Evolutionary conservation across 2,329 filamentous ascomycete species (phyloP), one percentile per base, ranked within the genome.

Genomic region (Cryphonectria nitschkei): DNA sequence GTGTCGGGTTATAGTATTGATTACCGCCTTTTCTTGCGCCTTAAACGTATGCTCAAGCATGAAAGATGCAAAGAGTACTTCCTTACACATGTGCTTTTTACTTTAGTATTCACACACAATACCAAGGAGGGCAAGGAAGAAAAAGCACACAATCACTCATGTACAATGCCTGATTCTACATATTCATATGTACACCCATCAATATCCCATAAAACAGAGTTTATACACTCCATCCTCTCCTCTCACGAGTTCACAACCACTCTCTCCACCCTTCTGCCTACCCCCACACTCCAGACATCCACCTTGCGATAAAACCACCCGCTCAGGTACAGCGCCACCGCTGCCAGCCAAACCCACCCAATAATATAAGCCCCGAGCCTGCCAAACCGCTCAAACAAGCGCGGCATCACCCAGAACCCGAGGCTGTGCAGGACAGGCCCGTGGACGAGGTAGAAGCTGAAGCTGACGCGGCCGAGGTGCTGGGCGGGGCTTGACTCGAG

Each of bases 401-500:
- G 74, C 6, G 81, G 81, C 81, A 83, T 82, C 68, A 77, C 73
- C 76, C 76, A 78, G 74, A 77, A 77, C 14, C 76, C 76, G 13
- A 77, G 71, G 13, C 76, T 74, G 67, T 77, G 76, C 26, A 78
- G 70, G 8, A 78, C 76, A 3, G 76, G 76, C 2, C 76, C 76
- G 60, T 83, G 81, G 6, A 83, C 76, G 5, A 83, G 80, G 70
- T 83, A 83, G n/a, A 83, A 74, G 1, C 80, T 81, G 75, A 82
- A 83, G 71, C 80, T 82, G 70, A 83, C 76, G 63, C 76, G 78
- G 16, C 81, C 81, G 0, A 83, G 76, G 63, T 83, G 82, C 70
- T 82, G 81, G 14, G 80, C 75, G 7, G 77, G 43, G 0, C 70
- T 73, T 6, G 75, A 74, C 65, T 82, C 81, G 2, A 82, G 74